Percentiles rank a stretch among this genome's conserved stretches.
Conservation (phyloP, 225 moss, liverwort and hornwort genomes). For the Bryoerythrophyllum caledonicum region DNA sequence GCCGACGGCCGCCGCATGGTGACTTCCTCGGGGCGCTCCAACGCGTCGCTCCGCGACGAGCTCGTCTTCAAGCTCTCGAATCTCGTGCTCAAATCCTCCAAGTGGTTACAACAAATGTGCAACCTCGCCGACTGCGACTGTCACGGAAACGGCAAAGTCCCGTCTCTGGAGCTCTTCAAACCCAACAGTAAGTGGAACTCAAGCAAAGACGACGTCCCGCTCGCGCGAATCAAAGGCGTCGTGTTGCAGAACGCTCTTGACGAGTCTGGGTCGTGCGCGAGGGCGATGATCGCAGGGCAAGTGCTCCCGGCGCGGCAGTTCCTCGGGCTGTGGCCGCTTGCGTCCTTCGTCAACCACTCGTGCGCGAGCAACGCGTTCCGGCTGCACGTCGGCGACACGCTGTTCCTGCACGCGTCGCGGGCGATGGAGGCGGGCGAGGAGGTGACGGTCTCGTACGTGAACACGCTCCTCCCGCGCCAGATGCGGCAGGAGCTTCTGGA, state of each 20-base stretch:
- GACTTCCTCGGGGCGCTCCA: conserved; percentile 53
- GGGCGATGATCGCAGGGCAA: conserved; percentile 44
- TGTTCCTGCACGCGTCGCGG: conserved; percentile 76
- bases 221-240: conserved; percentile 51
- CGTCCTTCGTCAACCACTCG: conserved; percentile 83
- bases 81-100: conserved; percentile 50
- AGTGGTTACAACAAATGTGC: conserved; percentile 58
- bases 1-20: conserved; percentile 42
- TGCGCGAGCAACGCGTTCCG: conserved; percentile 66
- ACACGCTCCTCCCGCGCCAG: conserved; percentile 59
- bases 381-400: conserved; percentile 60
- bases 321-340: conserved; percentile 70
- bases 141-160: conserved; percentile 56
- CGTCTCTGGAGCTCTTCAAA: conserved; percentile 51
- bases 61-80: conserved; percentile 52
- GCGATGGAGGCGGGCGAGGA: conserved; percentile 75
- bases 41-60: conserved; percentile 44
- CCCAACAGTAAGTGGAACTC: conserved; percentile 58
- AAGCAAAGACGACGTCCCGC: conserved; percentile 43
- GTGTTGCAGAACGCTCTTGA: conserved; percentile 58
- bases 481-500: conserved; percentile 61
- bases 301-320: conserved; percentile 38
- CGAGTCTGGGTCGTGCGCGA: conserved; percentile 56
- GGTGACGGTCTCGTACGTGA: conserved; percentile 64
- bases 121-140: conserved; percentile 60